Conservation (phyloP, 148 eudicot species). For the Fagopyrum homotropicum region DNA sequence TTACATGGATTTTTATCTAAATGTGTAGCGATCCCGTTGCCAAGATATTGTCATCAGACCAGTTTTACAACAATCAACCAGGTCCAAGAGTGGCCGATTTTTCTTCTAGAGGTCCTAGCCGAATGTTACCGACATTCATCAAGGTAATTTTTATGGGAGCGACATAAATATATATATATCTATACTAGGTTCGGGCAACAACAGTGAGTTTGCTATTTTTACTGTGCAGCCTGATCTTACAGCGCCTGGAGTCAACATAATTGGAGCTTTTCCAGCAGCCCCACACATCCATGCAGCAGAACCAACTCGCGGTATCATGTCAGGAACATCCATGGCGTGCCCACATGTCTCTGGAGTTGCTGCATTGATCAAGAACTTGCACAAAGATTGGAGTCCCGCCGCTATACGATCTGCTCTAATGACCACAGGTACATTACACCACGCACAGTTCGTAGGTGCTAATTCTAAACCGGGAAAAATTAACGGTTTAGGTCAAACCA, state of each 20-base stretch:
- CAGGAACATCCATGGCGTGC: not conserved
- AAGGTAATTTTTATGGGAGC: too few relatives aligned
- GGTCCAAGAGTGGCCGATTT: too few relatives aligned
- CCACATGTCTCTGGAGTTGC: not conserved
- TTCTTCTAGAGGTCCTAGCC: too few relatives aligned
- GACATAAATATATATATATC: too few relatives aligned
- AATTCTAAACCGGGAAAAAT: too few relatives aligned
- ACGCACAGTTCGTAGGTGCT: too few relatives aligned
- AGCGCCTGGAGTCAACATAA: not conserved
- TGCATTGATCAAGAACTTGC: not conserved
- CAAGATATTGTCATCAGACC: not conserved
- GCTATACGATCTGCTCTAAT: not conserved
- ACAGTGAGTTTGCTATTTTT: too few relatives aligned
- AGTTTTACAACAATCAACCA: not conserved
- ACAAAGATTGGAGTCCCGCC: not conserved
- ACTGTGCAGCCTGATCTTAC: not conserved
- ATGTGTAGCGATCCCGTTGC: not conserved
- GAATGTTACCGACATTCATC: too few relatives aligned
- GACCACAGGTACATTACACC: not conserved
- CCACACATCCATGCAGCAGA: not conserved
- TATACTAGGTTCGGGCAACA: too few relatives aligned
- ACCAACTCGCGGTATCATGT: not conserved
- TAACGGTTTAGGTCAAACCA: too few relatives aligned
- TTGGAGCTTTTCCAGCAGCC: not conserved
- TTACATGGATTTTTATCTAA: too few relatives aligned